Percentiles rank a stretch among this genome's conserved stretches.
Evolutionary conservation across 2,329 filamentous ascomycete genomes (phyloP).

Genomic region (Verticillium dahliae): DNA sequence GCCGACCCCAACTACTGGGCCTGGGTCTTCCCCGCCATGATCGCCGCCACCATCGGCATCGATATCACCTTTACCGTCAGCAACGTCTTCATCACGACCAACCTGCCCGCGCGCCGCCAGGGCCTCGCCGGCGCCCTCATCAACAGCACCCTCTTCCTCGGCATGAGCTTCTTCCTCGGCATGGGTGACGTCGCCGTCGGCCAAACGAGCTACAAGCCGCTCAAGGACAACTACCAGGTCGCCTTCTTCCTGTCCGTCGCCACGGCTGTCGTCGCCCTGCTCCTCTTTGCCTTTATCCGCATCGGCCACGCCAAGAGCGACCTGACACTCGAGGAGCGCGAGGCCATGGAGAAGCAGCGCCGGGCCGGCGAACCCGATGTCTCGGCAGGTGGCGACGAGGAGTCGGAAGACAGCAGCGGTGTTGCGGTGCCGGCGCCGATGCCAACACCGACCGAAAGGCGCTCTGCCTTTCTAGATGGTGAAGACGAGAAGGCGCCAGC

Average conservation of each 20-base stretch:
- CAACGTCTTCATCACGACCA: constrained; percentile 72
- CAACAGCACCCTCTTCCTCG: constrained; percentile 64
- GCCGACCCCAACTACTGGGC: constrained; percentile 61
- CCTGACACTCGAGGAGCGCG: constrained; percentile 13
- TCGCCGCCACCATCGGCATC: constrained; percentile 63
- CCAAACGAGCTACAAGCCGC: constrained; percentile 35
- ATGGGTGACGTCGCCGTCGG: constrained; percentile 60
- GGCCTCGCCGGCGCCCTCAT: constrained; percentile 66
- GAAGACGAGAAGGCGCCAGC: too few relatives aligned
- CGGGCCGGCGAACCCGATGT: not conserved
- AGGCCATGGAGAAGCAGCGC: constrained; percentile 9
- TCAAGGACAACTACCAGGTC: constrained; percentile 51
- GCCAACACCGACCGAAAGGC: too few relatives aligned
- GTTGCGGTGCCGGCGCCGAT: not conserved
- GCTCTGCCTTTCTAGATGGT: too few relatives aligned
- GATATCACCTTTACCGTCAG: constrained; percentile 71
- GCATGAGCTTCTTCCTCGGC: constrained; percentile 65
- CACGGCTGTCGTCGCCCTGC: constrained; percentile 42
- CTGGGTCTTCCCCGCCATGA: constrained; percentile 65
- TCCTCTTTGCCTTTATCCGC: constrained; percentile 48
- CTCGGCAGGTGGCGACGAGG: not conserved
- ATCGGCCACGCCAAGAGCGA: constrained; percentile 14
- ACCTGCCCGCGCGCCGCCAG: constrained; percentile 58
- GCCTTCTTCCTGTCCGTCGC: constrained; percentile 62
- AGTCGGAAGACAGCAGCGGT: not conserved